Evolutionary conservation across 2,329 filamentous ascomycete species (phyloP).

Genomic region (Plenodomus biglobosus): DNA sequence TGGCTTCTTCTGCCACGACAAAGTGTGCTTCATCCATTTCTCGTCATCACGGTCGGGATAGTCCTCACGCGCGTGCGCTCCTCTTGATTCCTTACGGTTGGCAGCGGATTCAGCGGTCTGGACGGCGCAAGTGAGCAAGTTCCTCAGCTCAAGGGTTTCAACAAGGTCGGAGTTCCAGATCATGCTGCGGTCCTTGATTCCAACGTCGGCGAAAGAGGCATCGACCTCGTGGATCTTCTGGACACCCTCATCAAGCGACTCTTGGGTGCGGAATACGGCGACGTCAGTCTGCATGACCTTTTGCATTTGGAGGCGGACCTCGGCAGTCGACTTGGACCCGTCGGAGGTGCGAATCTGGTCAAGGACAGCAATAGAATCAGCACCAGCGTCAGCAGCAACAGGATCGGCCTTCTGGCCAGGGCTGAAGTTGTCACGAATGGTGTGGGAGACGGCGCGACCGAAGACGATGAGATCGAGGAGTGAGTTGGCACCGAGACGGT

Average conservation of each 20-base stretch:
- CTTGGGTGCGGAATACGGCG: conserved; percentile 92
- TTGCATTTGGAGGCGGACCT: conserved; percentile 90
- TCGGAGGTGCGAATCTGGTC: conserved; percentile 83
- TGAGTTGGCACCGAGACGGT: conserved; percentile 97
- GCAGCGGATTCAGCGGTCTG: conserved; percentile 91
- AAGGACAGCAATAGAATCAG: conserved; percentile 80
- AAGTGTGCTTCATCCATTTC: conserved; percentile 99
- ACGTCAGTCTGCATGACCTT: conserved; percentile 98
- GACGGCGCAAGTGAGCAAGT: conserved; percentile 92
- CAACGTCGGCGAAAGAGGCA: conserved; percentile 74
- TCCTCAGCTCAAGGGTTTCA: conserved; percentile 92
- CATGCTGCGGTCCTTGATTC: conserved; percentile 98
- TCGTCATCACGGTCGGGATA: conserved; percentile 92
- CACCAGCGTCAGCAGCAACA: conserved; percentile 80
- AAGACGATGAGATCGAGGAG: conserved; percentile 97
- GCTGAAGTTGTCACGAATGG: conserved; percentile 89
- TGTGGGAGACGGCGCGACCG: conserved; percentile 95
- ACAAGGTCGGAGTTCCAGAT: conserved; percentile 99
- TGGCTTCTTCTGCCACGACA: conserved; percentile 91
- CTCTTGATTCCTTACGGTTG: conserved; percentile 94
- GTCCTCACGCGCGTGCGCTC: conserved; percentile 95
- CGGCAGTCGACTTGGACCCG: conserved; percentile 82
- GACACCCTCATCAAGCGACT: conserved; percentile 91
- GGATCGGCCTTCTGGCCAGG: conserved; percentile 80
- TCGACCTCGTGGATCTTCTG: conserved; percentile 85